Conservation (phyloP, 805 yeast species). For the Teunomyces atbi region DNA sequence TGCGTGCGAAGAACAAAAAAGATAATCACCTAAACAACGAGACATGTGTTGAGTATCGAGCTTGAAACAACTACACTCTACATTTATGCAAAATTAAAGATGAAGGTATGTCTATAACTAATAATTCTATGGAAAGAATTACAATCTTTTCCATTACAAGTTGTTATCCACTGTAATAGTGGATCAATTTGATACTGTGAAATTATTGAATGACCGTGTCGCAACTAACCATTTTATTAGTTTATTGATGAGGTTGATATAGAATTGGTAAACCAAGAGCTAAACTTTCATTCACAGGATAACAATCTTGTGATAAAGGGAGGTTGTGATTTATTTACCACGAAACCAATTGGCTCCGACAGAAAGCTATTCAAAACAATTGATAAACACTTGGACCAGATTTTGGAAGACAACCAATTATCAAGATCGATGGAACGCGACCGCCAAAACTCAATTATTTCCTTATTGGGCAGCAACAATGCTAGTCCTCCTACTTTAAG, state of each 20-base stretch:
- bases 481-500: conserved; percentile 28
- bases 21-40: conserved; percentile 17
- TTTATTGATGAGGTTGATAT: conserved; percentile 91
- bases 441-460: conserved; percentile 34
- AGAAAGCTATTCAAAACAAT: conserved; percentile 83
- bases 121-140: not conserved
- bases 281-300: conserved; percentile 44
- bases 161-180: not conserved
- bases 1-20: conserved; percentile 6
- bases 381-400: conserved; percentile 71
- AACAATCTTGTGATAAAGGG: conserved; percentile 61
- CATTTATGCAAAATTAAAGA: not conserved
- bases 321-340: conserved; percentile 89
- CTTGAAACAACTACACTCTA: not conserved
- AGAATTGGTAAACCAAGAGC: conserved; percentile 85
- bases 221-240: conserved; percentile 33
- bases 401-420: conserved; percentile 44
- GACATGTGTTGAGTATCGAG: not conserved
- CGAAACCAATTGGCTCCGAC: conserved; percentile 90
- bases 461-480: conserved; percentile 35
- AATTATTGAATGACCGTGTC: conserved; percentile 1
- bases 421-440: conserved; percentile 39
- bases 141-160: not conserved
- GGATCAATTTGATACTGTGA: not conserved
- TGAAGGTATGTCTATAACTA: not conserved